Evolutionary conservation across 257 asterid species (phyloP).

Genomic region (Solanum gandarillasii): DNA sequence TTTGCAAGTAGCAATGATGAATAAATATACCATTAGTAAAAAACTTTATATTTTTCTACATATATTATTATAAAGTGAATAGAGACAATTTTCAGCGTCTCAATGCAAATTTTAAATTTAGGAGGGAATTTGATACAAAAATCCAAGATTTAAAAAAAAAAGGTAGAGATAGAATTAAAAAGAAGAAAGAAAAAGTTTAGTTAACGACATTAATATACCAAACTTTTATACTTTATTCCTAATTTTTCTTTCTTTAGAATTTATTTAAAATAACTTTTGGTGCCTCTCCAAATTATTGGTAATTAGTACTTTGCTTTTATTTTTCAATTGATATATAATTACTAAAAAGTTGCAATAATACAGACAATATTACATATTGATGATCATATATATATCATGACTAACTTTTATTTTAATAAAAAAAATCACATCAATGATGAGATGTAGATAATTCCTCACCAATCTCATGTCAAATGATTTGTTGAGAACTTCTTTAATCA

Average conservation of each 20-base stretch:
- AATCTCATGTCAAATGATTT: neutral
- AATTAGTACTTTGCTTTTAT: neutral
- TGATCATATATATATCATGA: neutral
- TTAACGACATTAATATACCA: neutral
- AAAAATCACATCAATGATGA: neutral
- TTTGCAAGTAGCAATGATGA: neutral
- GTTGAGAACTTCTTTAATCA: neutral
- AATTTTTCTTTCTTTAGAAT: neutral
- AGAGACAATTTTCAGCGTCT: neutral
- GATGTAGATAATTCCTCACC: neutral
- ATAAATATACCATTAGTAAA: neutral
- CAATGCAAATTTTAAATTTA: neutral
- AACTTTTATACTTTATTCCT: neutral
- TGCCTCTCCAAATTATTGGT: neutral
- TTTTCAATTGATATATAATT: neutral
- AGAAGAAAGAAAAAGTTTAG: neutral
- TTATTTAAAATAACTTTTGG: neutral
- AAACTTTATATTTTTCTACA: neutral
- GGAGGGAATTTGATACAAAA: conserved; percentile 1
- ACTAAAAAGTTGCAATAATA: neutral
- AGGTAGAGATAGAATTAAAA: neutral
- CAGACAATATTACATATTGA: neutral
- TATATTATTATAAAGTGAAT: neutral
- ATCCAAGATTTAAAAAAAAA: neutral
- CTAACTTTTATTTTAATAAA: neutral